Evolutionary conservation across 352 stramenopile genomes (phyloP).

Genomic region (Hyaloperonospora arabidopsidis): DNA sequence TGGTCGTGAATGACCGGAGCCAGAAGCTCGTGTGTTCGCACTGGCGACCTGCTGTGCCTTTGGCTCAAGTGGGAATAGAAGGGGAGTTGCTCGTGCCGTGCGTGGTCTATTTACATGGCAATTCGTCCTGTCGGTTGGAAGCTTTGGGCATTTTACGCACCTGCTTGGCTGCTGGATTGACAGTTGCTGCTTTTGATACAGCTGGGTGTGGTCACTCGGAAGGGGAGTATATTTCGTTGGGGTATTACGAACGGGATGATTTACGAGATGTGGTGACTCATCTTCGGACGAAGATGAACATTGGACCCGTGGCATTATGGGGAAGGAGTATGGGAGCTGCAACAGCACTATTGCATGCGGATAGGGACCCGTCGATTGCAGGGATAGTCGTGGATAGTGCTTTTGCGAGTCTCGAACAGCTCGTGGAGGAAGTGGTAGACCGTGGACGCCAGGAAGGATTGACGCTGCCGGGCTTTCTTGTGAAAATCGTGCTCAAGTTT

Average conservation of each 20-base stretch:
- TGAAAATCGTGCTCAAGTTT: constrained; percentile 88
- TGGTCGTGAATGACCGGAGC: constrained; percentile 58
- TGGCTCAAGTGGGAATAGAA: constrained; percentile 1
- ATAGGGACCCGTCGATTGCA: constrained; percentile 94
- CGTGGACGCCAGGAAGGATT: constrained; percentile 89
- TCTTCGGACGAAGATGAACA: constrained; percentile 83
- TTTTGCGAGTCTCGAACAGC: constrained; percentile 93
- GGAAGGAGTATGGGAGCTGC: constrained; percentile 96
- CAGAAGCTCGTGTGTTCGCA: constrained; percentile 91
- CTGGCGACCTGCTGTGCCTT: constrained; percentile 76
- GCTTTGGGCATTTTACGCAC: constrained; percentile 86
- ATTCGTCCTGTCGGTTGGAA: constrained; percentile 93
- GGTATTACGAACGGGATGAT: constrained; percentile 92
- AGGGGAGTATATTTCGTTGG: constrained; percentile 96
- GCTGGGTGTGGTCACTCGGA: constrained; percentile 92
- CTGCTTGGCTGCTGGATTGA: constrained; percentile 89
- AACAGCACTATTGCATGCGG: constrained; percentile 95
- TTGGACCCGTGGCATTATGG: constrained; percentile 96
- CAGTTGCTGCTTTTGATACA: constrained; percentile 96
- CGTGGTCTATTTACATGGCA: constrained; percentile 98
- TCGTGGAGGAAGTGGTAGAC: constrained; percentile 97
- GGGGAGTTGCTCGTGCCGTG: constrained; percentile 47
- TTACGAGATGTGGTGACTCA: constrained; percentile 88
- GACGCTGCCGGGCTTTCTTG: constrained; percentile 86
- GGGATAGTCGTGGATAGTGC: constrained; percentile 96